Percentiles rank a stretch among this genome's conserved stretches.
These are phyloP conservation scores for Sergeia podlipaevii DNA, from an alignment of 208 protist species.

Conservation along the genomic window DNA sequence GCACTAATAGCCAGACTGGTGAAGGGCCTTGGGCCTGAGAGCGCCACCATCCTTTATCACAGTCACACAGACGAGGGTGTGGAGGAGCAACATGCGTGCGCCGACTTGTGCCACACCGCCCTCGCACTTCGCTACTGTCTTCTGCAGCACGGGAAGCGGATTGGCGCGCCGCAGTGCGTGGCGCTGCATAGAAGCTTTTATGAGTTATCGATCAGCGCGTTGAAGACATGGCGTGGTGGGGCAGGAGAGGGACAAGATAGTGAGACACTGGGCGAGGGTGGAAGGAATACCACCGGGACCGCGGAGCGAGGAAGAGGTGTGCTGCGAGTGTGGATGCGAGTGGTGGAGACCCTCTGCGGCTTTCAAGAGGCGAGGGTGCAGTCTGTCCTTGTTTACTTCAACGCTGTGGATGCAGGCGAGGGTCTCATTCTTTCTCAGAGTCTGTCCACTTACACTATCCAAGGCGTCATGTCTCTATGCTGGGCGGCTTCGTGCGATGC, in stretches of 20 bases:
- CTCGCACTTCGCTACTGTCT: no score
- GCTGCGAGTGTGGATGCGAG: constrained; percentile 35
- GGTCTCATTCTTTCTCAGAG: constrained; percentile 12
- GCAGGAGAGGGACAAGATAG: not conserved
- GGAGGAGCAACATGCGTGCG: no score
- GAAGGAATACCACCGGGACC: constrained; percentile 4
- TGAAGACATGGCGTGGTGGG: constrained; percentile 15
- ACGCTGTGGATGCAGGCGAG: not conserved
- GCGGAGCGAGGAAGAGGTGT: constrained; percentile 16
- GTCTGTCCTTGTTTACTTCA: constrained; percentile 19
- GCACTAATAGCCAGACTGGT: constrained; percentile 10
- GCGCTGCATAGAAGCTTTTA: constrained; percentile 17
- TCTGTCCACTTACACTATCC: constrained; percentile 34
- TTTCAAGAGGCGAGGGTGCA: constrained; percentile 27
- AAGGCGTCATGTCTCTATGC: constrained; percentile 42
- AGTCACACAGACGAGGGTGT: constrained; percentile 8
- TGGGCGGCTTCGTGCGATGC: constrained; percentile 10
- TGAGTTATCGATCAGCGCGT: constrained; percentile 23
- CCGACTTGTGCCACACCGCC: no score
- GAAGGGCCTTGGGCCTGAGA: constrained; percentile 11
- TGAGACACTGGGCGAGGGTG: not conserved
- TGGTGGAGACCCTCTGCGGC: constrained; percentile 33
- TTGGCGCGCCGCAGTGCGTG: not conserved
- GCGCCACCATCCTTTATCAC: constrained; percentile 1
- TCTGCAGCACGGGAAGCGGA: constrained; percentile 8